Evolutionary conservation across 2,329 filamentous ascomycete genomes (phyloP).

Genomic region (Rutstroemia sp.): DNA sequence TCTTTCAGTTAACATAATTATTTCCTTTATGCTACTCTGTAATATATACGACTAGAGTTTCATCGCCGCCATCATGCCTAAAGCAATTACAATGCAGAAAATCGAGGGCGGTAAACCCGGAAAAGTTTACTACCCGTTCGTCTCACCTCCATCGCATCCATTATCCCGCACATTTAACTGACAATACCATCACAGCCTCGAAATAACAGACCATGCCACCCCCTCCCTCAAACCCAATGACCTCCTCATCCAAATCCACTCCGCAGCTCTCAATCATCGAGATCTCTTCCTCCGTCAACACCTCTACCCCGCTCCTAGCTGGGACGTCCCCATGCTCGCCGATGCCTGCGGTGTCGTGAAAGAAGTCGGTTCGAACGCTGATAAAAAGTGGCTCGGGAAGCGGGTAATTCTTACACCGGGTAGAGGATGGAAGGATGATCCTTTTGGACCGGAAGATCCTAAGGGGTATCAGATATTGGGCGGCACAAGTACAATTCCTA

Average conservation of each 20-base stretch:
- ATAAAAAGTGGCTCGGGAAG: conserved; percentile 49
- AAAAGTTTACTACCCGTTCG: conserved; percentile 80
- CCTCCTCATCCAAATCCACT: conserved; percentile 67
- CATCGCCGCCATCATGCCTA: conserved; percentile 19
- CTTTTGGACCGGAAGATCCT: conserved; percentile 65
- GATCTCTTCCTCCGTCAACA: conserved; percentile 92
- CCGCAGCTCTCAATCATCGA: conserved; percentile 86
- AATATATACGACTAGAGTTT: background rate
- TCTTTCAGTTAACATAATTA: background rate
- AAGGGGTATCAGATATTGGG: conserved; percentile 58
- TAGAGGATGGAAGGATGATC: conserved; percentile 66
- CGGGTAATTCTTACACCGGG: conserved; percentile 73
- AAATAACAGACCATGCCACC: conserved; percentile 52
- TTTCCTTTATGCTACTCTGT: background rate
- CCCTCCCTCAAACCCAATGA: conserved; percentile 59
- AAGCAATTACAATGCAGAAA: conserved; percentile 43
- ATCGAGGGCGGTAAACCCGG: conserved; percentile 72
- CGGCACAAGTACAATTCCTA: conserved; percentile 53
- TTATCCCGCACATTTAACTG: background rate
- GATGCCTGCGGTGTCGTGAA: conserved; percentile 76
- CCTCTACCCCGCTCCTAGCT: conserved; percentile 80
- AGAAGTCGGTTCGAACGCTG: conserved; percentile 46
- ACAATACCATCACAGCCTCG: conserved; percentile 31
- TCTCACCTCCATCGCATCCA: conserved; percentile 42
- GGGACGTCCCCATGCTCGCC: conserved; percentile 69